A percentile compares a stretch with the other conserved stretches of the same genome.
phyloP scores from a whole-genome alignment of 2,329 filamentous ascomycete genomes.

The Talaromyces marneffei region DNA sequence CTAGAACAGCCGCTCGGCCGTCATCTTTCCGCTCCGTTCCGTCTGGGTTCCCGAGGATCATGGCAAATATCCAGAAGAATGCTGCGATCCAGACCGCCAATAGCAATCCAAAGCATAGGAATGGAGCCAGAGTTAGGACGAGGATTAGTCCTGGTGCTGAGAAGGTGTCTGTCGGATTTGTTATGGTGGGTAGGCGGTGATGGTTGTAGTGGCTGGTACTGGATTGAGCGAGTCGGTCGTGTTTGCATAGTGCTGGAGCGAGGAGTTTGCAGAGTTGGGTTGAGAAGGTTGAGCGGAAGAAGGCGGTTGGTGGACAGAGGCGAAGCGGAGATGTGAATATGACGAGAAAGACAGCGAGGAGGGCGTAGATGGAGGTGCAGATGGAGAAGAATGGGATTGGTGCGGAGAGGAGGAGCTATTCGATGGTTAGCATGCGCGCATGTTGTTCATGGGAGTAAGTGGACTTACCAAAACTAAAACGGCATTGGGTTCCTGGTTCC shows the following conservation, averaged over 20 bases:
- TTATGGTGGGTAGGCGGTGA: conserved; percentile 34
- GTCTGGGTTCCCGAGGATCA: conserved; percentile 58
- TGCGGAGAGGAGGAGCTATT: conserved; percentile 49
- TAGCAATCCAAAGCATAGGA: conserved; percentile 52
- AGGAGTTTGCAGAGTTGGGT: conserved; percentile 49
- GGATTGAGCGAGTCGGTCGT: conserved; percentile 27
- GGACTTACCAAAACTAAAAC: conserved; percentile 17
- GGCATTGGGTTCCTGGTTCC: conserved; percentile 10
- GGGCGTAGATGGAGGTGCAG: conserved; percentile 50
- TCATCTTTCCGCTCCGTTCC: conserved; percentile 56
- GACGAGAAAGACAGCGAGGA: conserved; percentile 47
- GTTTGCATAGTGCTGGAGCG: conserved; percentile 48
- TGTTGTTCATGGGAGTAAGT: not conserved
- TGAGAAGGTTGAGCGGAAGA: conserved; percentile 42
- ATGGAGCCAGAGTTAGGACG: conserved; percentile 51
- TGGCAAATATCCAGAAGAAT: conserved; percentile 57
- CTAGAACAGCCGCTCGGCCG: conserved; percentile 54
- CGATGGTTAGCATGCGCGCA: not conserved
- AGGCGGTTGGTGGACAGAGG: conserved; percentile 43
- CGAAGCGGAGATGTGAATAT: conserved; percentile 50
- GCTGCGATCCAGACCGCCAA: conserved; percentile 55
- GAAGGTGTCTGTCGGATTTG: conserved; percentile 32
- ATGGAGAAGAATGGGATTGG: conserved; percentile 52
- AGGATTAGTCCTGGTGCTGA: conserved; percentile 40
- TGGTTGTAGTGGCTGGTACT: conserved; percentile 18